Percentiles rank a stretch among this genome's conserved stretches.
phyloP scores from a whole-genome alignment of 1,284 basidiomycete species.

The Inonotus obliquus region DNA sequence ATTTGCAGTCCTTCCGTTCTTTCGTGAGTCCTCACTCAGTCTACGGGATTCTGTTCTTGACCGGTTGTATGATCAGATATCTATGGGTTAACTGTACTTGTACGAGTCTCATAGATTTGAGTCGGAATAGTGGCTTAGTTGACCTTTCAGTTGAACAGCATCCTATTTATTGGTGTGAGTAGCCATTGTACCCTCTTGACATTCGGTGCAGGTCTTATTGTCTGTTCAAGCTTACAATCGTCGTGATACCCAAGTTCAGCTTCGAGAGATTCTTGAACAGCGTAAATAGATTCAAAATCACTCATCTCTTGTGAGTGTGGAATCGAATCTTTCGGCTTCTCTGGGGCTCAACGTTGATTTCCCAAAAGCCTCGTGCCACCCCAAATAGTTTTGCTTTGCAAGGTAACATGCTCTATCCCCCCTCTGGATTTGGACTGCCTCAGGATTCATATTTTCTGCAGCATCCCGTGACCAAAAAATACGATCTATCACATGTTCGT shows the following conservation, averaged over 20 bases:
- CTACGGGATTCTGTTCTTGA: not conserved
- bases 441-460: constrained; percentile 27
- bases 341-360: constrained; percentile 17
- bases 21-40: constrained; percentile 31
- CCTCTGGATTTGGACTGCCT: constrained; percentile 5
- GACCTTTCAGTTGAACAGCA: constrained; percentile 44
- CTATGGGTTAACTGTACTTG: constrained; percentile 61
- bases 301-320: constrained; percentile 51
- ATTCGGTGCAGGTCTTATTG: not conserved
- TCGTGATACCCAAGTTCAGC: constrained; percentile 70
- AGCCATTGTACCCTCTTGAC: constrained; percentile 5
- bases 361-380: constrained; percentile 60
- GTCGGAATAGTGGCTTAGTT: not conserved
- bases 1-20: constrained; percentile 33
- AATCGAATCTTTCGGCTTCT: constrained; percentile 18
- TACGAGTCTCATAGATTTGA: constrained; percentile 27
- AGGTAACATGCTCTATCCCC: constrained; percentile 36
- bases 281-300: constrained; percentile 62
- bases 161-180: constrained; percentile 49
- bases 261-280: constrained; percentile 62
- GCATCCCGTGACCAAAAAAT: constrained; percentile 63
- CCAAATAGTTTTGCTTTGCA: constrained; percentile 52
- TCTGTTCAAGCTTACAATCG: constrained; percentile 47
- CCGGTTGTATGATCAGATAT: constrained; percentile 46
- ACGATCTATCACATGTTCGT: constrained; percentile 58